Conservation (phyloP, 1,284 basidiomycete species). For the Papiliotrema laurentii region DNA sequence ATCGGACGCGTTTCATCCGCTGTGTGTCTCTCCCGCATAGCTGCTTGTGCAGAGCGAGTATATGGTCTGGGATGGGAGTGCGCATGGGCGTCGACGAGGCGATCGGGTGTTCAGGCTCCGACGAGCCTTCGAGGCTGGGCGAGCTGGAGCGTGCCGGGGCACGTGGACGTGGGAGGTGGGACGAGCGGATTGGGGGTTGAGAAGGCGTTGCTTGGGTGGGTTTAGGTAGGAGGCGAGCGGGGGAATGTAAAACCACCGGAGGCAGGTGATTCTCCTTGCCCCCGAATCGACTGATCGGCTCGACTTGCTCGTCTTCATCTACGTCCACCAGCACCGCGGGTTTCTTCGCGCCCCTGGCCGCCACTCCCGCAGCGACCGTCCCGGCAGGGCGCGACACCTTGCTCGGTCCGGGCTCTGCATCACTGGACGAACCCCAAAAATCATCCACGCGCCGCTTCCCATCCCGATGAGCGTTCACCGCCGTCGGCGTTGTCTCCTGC, state of each 20-base stretch:
- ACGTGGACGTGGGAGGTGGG: not conserved
- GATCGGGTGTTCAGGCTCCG: not conserved
- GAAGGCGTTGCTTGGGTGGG: too few species aligned
- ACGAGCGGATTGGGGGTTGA: not conserved
- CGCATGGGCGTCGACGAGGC: conserved; percentile 9
- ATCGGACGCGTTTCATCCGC: not conserved
- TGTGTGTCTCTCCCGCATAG: conserved; percentile 20
- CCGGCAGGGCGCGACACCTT: too few species aligned
- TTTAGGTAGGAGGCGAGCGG: too few species aligned
- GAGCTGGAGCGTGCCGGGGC: not conserved
- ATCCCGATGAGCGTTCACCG: not conserved
- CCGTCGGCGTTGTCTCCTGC: not conserved
- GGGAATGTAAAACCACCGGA: too few species aligned
- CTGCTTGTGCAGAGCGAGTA: conserved; percentile 20
- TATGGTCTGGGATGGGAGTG: conserved; percentile 24
- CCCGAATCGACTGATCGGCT: too few species aligned
- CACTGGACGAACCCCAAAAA: conserved; percentile 15
- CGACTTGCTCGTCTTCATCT: too few species aligned
- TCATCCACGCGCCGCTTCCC: conserved; percentile 7
- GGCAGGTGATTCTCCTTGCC: too few species aligned
- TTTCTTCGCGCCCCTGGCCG: too few species aligned
- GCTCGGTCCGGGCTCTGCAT: conserved; percentile 1
- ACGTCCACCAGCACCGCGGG: too few species aligned
- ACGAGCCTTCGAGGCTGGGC: not conserved
- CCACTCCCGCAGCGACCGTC: too few species aligned